Base-by-base conservation (phyloP, 192 early-diverging fungal species). In the Linnemannia schmuckeri region DNA sequence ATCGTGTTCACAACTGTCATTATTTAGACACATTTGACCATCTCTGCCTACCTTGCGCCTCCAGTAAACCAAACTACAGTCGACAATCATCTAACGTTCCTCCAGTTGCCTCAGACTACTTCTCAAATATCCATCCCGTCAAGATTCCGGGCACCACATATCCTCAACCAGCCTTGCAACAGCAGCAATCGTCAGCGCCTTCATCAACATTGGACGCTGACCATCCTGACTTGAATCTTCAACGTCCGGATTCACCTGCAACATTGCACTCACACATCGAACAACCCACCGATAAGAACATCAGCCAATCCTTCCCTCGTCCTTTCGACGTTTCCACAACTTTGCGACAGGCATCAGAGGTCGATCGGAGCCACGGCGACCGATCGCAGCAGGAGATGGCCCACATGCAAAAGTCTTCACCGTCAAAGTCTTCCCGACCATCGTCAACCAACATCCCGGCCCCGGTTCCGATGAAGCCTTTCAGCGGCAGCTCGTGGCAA, bases 401-500 rank as follows among this genome's bases (percentile, higher is more conserved):
- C 61, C 9, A 66, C 27, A 35, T 35, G 27, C 61, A 66, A 30
- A 66, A 66, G 33, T 33, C 61, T 30, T 66, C 61, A 27, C 61
- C 61, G 61, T 66, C 61, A 66, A 66, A 66, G 61, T 33, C 61
- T 4, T 33, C 27, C 30, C 61, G 61, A 66, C 61, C 61, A 33
- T 66, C 61, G 27, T 33, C 61, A 33, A 66, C 61, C 61, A 33
- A 66, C 61, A 33, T 66, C 30, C 61, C n/a, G 30, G 30, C 30
- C 12, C 30, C 61, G 30, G 61, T 33, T 66, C 13, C 61, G 61
- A 66, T 66, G 27, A 66, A 33, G 61, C 61, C 61, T 30, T 6
- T 33, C 12, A 30, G 61, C 30, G 70, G 38, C 30, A 66, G 27
- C 30, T 73, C 55, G 18, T 83, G 82, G 82, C 77, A 72, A 4